phyloP scores from a whole-genome alignment of 1,284 basidiomycete species.

The Agroathelia rolfsii region DNA sequence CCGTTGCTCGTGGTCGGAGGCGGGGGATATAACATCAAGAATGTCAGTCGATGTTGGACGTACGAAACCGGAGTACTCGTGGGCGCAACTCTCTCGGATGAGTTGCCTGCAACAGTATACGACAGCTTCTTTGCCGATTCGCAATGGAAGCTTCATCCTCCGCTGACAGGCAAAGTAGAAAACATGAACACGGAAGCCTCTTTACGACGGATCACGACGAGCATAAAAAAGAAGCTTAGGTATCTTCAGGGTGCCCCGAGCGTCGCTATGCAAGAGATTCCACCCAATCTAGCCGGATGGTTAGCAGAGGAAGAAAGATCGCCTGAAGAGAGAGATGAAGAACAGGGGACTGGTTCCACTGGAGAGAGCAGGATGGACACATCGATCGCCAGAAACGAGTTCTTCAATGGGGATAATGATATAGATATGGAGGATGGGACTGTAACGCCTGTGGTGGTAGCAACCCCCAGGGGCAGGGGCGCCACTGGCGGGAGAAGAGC shows the following conservation, averaged over 20 bases:
- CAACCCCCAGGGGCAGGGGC: slow-evolving; percentile 11
- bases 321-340: slow-evolving; percentile 65
- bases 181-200: slow-evolving; percentile 83
- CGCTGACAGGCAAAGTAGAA: slow-evolving; percentile 83
- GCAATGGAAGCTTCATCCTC: slow-evolving; percentile 88
- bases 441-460: slow-evolving; percentile 12
- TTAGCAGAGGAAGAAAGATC: slow-evolving; percentile 70
- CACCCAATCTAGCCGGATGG: slow-evolving; percentile 80
- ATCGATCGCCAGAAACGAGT: slow-evolving; percentile 51
- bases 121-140: slow-evolving; percentile 90
- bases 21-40: slow-evolving; percentile 93
- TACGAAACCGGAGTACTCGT: slow-evolving; percentile 96
- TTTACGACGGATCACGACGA: slow-evolving; percentile 79
- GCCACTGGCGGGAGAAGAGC: slow-evolving; percentile 18
- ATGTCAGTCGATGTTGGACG: slow-evolving; percentile 97
- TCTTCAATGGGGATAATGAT: slow-evolving; percentile 65
- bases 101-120: slow-evolving; percentile 84
- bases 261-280: slow-evolving; percentile 93
- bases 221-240: slow-evolving; percentile 83
- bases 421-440: slow-evolving; percentile 37
- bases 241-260: slow-evolving; percentile 94
- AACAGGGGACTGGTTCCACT: slow-evolving; percentile 41
- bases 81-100: slow-evolving; percentile 75
- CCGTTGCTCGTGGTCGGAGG: slow-evolving; percentile 90
- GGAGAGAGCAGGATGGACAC: slow-evolving; percentile 49